These are phyloP conservation scores for Cymbopogon citratus DNA, from an alignment of 176 grass and related monocot species.

Conservation along the genomic window DNA sequence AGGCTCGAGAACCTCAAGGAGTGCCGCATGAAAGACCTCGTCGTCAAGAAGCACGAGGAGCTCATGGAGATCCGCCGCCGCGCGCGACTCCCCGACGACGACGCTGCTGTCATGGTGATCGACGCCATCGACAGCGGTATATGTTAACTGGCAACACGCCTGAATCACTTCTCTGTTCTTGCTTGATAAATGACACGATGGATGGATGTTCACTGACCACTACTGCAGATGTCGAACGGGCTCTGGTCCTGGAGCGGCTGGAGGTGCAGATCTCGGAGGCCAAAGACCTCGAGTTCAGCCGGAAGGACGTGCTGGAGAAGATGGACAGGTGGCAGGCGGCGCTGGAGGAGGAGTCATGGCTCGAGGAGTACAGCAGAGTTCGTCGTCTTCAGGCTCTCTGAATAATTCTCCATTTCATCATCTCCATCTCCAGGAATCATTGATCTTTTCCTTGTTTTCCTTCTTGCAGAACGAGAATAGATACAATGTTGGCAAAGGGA, in stretches of 20 bases:
- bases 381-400: neutral
- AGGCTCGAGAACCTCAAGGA: conserved; percentile 77
- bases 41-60: conserved; percentile 64
- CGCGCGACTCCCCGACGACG: conserved; percentile 31
- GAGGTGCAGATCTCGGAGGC: conserved; percentile 63
- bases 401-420: neutral
- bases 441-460: neutral
- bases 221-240: conserved; percentile 39
- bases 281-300: conserved; percentile 67
- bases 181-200: no score
- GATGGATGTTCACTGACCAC: no score
- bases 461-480: conserved; percentile 55
- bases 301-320: conserved; percentile 72
- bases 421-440: neutral
- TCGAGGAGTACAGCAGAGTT: conserved; percentile 73
- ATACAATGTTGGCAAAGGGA: conserved; percentile 70
- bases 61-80: conserved; percentile 63
- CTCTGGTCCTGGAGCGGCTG: conserved; percentile 50
- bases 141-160: no score
- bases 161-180: no score
- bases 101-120: conserved; percentile 6
- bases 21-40: conserved; percentile 66
- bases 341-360: conserved; percentile 75
- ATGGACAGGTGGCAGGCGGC: conserved; percentile 60
- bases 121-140: conserved; percentile 34